phyloP scores from a whole-genome alignment of 2,329 filamentous ascomycete species.

The Cercospora sp. region DNA sequence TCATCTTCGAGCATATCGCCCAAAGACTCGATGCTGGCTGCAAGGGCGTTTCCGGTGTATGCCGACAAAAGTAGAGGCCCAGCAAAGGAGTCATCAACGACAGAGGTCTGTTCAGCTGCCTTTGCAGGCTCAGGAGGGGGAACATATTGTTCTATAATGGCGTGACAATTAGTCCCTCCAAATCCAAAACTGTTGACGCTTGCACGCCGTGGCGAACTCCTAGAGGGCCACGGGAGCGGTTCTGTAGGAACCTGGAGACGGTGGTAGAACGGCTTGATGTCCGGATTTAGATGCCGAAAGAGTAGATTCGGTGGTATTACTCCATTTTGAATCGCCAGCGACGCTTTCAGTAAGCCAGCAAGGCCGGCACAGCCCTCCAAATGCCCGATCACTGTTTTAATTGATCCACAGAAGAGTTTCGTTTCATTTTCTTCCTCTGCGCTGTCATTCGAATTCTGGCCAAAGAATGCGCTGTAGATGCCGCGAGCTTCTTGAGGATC shows the following conservation, averaged over 20 bases:
- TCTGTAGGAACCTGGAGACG: conserved; percentile 23
- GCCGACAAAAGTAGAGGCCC: conserved; percentile 25
- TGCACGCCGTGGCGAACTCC: conserved; percentile 13
- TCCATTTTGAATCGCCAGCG: conserved; percentile 32
- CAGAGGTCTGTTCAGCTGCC: background rate
- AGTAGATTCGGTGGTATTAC: conserved; percentile 32
- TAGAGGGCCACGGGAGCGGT: conserved; percentile 36
- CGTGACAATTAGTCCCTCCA: conserved; percentile 31
- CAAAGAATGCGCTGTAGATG: conserved; percentile 25
- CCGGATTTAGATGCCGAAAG: conserved; percentile 29
- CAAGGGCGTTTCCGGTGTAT: conserved; percentile 17
- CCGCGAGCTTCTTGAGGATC: conserved; percentile 34
- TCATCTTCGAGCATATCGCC: conserved; percentile 19
- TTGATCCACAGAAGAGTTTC: conserved; percentile 28
- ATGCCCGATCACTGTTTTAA: conserved; percentile 34
- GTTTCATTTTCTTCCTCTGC: background rate
- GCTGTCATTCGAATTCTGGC: background rate
- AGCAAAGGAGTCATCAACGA: conserved; percentile 13
- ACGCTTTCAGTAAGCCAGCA: conserved; percentile 31
- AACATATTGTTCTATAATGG: conserved; percentile 27
- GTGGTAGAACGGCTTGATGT: conserved; percentile 33
- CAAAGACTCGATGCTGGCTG: conserved; percentile 14
- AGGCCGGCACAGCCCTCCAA: conserved; percentile 30
- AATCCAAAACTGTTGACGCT: conserved; percentile 32
- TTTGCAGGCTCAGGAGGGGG: background rate